Percentiles rank a stretch among this genome's conserved stretches.
phyloP scores from a whole-genome alignment of 2,329 filamentous ascomycete genomes.

The Xylaria multiplex region DNA sequence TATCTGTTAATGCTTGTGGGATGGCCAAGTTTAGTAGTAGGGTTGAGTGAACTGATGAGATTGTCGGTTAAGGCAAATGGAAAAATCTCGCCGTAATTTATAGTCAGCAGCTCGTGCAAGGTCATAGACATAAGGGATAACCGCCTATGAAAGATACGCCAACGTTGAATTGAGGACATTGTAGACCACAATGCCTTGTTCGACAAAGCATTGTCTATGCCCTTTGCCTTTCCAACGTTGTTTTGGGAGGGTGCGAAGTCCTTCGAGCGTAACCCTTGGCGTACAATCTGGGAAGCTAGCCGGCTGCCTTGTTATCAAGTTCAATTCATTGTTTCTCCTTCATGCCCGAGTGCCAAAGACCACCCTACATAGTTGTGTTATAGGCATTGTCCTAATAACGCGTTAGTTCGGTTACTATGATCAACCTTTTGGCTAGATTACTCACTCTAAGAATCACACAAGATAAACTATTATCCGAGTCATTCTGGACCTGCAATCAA shows the following conservation, averaged over 20 bases:
- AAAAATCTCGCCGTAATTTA: no score
- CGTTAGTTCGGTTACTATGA: neutral
- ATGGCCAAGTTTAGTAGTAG: neutral
- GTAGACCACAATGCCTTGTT: neutral
- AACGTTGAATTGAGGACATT: no score
- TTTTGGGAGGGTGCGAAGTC: no score
- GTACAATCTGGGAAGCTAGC: no score
- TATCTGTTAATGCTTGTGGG: neutral
- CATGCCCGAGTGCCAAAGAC: neutral
- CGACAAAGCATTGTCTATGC: neutral
- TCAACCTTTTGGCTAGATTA: neutral
- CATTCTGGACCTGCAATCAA: neutral
- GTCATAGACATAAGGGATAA: no score
- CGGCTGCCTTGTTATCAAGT: no score
- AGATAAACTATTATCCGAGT: neutral
- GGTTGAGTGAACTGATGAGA: neutral
- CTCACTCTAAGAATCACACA: conserved; percentile 5
- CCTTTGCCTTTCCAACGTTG: neutral
- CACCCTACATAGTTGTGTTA: neutral
- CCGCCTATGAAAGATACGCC: neutral
- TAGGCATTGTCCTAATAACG: neutral
- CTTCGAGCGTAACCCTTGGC: no score
- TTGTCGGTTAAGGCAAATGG: no score
- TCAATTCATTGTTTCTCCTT: no score
- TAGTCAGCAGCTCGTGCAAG: no score